Evolutionary conservation across 495 filamentous ascomycete species (phyloP).

Genomic region (Diplogelasinospora grovesii): DNA sequence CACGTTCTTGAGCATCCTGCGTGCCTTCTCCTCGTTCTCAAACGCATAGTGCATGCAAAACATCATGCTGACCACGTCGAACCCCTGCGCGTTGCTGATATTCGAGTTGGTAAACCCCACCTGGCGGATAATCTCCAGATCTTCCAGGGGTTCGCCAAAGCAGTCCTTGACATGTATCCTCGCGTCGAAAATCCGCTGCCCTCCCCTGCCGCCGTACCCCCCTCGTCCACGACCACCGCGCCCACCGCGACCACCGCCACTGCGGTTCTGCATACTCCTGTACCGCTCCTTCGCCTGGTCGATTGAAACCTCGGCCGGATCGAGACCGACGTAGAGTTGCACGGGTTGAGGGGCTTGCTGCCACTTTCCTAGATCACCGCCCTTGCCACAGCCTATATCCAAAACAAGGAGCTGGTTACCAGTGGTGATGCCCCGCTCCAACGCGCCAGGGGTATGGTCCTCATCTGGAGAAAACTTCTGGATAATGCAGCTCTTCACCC

Average conservation of each 20-base stretch:
- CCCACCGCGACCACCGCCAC: conserved; percentile 55
- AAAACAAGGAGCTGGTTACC: conserved; percentile 65
- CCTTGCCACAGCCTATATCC: conserved; percentile 95
- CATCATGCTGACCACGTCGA: conserved; percentile 97
- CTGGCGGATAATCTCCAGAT: conserved; percentile 68
- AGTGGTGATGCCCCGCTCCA: conserved; percentile 45
- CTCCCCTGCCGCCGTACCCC: conserved; percentile 36
- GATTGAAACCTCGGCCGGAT: conserved; percentile 87
- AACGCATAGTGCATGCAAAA: conserved; percentile 99
- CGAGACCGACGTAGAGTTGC: conserved; percentile 83
- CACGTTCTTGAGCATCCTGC: conserved; percentile 90
- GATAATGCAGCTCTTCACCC: conserved; percentile 94
- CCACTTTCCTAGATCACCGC: conserved; percentile 94
- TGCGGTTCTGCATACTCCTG: conserved; percentile 55
- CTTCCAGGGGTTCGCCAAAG: conserved; percentile 71
- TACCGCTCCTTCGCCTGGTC: conserved; percentile 84
- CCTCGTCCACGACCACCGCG: conserved; percentile 50
- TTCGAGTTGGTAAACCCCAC: conserved; percentile 73
- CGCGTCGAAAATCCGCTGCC: conserved; percentile 62
- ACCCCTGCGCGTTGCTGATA: conserved; percentile 61
- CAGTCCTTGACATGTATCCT: conserved; percentile 86
- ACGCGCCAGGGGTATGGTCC: conserved; percentile 47
- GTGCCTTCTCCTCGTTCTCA: conserved; percentile 79
- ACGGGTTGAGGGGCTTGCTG: conserved; percentile 79
- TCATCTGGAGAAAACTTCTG: conserved; percentile 92